A percentile compares a stretch with the other conserved stretches of the same genome.
These are phyloP conservation scores for Tanozyma kutaoensis DNA, from an alignment of 805 yeast genomes.

Conservation along the genomic window DNA sequence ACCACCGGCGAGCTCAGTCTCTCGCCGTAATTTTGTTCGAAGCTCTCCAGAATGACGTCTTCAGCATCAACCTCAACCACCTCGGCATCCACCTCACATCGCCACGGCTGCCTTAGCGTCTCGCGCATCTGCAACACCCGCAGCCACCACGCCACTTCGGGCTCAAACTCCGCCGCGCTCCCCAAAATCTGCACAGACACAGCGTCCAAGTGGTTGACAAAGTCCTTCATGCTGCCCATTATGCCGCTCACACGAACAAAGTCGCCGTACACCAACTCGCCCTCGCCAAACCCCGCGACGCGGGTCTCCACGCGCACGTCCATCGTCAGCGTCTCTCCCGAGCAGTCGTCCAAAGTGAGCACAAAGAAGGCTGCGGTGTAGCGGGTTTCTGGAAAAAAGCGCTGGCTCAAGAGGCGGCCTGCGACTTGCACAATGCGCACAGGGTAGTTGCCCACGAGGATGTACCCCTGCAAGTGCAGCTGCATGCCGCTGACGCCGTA, in stretches of 20 bases:
- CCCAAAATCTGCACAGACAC: constrained; percentile 6
- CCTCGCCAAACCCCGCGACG: not conserved
- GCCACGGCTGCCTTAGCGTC: not conserved
- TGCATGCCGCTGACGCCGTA: constrained; percentile 7
- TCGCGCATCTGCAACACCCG: constrained; percentile 8
- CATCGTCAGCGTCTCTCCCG: constrained; percentile 15
- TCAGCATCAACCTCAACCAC: not conserved
- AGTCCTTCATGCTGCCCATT: constrained; percentile 3
- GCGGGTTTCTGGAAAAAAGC: constrained; percentile 1
- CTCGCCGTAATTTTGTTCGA: not conserved
- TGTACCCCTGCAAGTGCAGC: constrained; percentile 4
- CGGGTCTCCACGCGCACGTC: constrained; percentile 6
- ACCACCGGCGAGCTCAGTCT: not conserved
- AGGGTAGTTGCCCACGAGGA: constrained; percentile 21
- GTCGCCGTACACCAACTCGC: not conserved
- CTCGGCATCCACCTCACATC: not conserved
- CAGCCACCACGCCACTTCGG: constrained; percentile 18
- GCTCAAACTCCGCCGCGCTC: constrained; percentile 5
- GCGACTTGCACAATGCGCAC: constrained; percentile 9
- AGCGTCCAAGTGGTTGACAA: constrained; percentile 3
- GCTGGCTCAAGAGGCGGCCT: constrained; percentile 13
- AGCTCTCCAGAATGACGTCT: not conserved
- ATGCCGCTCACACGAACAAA: constrained; percentile 13
- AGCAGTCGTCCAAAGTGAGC: constrained; percentile 18
- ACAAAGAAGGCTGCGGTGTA: not conserved